Evolutionary conservation across 2,329 filamentous ascomycete species (phyloP), one percentile per base, ranked within the genome.

Genomic region (Clarireedia homoeocarpa): DNA sequence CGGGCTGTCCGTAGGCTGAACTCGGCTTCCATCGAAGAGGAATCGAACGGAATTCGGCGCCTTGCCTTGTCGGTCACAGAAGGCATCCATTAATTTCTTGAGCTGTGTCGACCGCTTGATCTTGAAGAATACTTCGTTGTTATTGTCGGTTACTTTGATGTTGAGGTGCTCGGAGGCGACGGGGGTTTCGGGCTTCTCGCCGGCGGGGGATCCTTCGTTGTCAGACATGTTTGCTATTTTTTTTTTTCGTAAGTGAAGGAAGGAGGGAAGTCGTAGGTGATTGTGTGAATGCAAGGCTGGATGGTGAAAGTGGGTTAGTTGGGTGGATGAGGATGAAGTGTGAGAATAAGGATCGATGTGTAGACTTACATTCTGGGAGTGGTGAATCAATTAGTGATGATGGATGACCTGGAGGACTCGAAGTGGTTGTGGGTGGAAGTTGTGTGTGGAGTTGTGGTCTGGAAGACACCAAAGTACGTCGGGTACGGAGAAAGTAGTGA

Each of bases 101-200:
- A 99, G 82, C 71, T 91, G 89, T 1, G 94, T 99, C 23, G 87
- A 91, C 39, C 91, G 84, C 85, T 99, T 99, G 77, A 99, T 99
- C 80, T 99, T 99, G 80, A 99, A 99, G 74, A 97, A 99, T 67
- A 99, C 92, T 71, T 99, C 94, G 72, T 99, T 99, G 77, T 96
- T 96, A 77, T 95, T 96, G 67, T 99, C 94, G 0, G 94, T 97
- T 14, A 99, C 94, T 73, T 99, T 99, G 76, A 99, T 97, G 76
- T 99, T 99, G 5, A 99, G 79, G 73, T 99, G 94, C 75, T 97
- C 92, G 30, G 77, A 77, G 24, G 77, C 63, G 59, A 51, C 62
- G 14, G 57, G 56, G 23, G 54, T 63, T 48, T 69, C 67, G 15
- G 67, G 60, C 62, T 69, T 69, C 58, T 68, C 66, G 17, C 57